These are phyloP conservation scores for Ambrosia artemisiifolia DNA, from an alignment of 129 eudicot species.

Conservation along the genomic window DNA sequence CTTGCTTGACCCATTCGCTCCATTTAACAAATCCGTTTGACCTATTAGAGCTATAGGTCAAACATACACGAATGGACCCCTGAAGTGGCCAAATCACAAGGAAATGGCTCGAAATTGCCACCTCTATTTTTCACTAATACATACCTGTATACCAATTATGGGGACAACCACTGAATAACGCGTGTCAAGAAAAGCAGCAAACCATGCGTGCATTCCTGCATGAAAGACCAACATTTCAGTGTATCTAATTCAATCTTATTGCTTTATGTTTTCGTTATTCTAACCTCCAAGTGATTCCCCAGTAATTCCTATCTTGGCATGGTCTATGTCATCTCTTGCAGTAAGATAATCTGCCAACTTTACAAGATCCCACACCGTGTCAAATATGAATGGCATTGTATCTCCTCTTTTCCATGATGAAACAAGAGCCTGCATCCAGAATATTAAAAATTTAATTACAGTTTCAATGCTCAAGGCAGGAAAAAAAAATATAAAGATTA, in stretches of 20 bases:
- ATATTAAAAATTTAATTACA: constrained; percentile 14
- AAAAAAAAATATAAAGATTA: neutral
- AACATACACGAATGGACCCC: neutral
- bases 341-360: constrained; percentile 88
- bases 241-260: neutral
- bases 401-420: constrained; percentile 88
- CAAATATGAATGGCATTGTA: constrained; percentile 99
- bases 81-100: neutral
- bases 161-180: constrained; percentile 92
- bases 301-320: constrained; percentile 77
- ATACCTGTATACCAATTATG: constrained; percentile 93
- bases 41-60: neutral
- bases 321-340: constrained; percentile 76
- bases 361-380: constrained; percentile 96
- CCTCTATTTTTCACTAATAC: neutral
- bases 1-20: neutral
- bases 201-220: constrained; percentile 99
- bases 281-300: constrained; percentile 99
- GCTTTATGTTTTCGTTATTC: constrained; percentile 13
- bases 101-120: neutral
- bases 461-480: neutral
- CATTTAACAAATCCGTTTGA: neutral
- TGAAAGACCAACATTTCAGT: neutral
- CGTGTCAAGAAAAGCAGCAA: constrained; percentile 80
- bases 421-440: constrained; percentile 71